Base-by-base conservation (phyloP, 2,329 filamentous ascomycete species). In the Nemania sp. region DNA sequence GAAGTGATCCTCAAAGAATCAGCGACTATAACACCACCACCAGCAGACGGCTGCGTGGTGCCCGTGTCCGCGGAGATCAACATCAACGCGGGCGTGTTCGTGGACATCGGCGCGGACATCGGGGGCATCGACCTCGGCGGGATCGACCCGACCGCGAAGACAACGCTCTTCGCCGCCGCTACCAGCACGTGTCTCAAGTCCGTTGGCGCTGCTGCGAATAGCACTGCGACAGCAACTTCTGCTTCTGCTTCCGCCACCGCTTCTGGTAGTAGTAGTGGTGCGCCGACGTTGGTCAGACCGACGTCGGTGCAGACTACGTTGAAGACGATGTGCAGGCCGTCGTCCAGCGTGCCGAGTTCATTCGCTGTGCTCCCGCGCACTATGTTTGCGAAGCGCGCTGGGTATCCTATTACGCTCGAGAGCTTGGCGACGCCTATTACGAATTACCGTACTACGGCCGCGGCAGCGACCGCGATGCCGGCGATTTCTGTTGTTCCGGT, bases 11-110 rank as follows among this genome's bases (percentile, higher is more conserved):
- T 45, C 43, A 62, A 28, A 5, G 54, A 44, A 17, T 28, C 2
- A 19, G 60, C 31, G 40, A 58, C 52, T 8, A 49, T 41, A 39
- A 57, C 50, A 17, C 50, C 33, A 20, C 22, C n/a, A n/a, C n/a
- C n/a, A n/a, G n/a, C n/a, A 41, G 22, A 41, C 48, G 15, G n/a
- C n/a, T 66, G 61, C 54, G 45, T 24, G 5, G 19, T 66, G 14
- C 58, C 61, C 9, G 61, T 59, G 3, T 54, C 54, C 1, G 65
- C 65, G 12, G 64, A 65, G 33, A 50, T 68, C 17, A 62, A 68
- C 63, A 64, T 68, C 58, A 68, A 68, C 55, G 64, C 64, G n/a
- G 65, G 64, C 37, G 61, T 59, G 2, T 67, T 61, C 50, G 60
- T 66, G 22, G 64, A 68, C 48, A 46, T 68, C 46, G 64, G 64